Base-by-base conservation (phyloP, 2,329 filamentous ascomycete genomes). In the Sclerotinia spermophila region DNA sequence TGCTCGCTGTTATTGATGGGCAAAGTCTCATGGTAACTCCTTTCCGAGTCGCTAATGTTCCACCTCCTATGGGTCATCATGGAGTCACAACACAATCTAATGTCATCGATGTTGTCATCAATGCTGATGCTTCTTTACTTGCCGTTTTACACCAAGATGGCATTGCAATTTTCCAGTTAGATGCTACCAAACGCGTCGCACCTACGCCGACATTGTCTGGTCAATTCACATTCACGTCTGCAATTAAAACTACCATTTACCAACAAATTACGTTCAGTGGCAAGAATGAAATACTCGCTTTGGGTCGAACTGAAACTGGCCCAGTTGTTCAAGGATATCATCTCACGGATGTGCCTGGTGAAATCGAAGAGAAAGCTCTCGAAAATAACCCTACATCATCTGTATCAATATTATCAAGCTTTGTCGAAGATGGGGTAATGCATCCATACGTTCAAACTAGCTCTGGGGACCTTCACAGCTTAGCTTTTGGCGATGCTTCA, bases 11-110 rank as follows among this genome's bases (percentile, higher is more conserved):
- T 7, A 89, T 97, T 56, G 96, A 98, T 80, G 96, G 96, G 24
- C 86, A 82, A 62, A 87, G 79, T 4, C 81, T 98, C 71, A 97
- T 96, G 79, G 81, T 98, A 60, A 98, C 96, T 0, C 93, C 96
- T 0, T 86, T 99, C 74, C 86, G 92, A 73, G 86, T 90, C 65
- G 92, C 93, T 19, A 97, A 96, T 76, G 86, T 97, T 4, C 96
- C 96, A 35, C 96, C 96, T 40, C 96, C 96, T 0, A 97, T 98
- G 94, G 89, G 93, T 24, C 85, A 95, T 73, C 91, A 91, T 74
- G 92, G 96, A 71, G 77, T 97, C 27, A 77, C 82, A 19, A 81
- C 91, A 40, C 83, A 86, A 21, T 85, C 85, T 0, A 89, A 90
- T 68, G 86, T 89, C 3, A 82, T 92, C 27, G 94, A 97, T 81